Evolutionary conservation across 768 basidiomycete genomes (phyloP), one percentile per base, ranked within the genome.

Genomic region (Rickenella mellea): DNA sequence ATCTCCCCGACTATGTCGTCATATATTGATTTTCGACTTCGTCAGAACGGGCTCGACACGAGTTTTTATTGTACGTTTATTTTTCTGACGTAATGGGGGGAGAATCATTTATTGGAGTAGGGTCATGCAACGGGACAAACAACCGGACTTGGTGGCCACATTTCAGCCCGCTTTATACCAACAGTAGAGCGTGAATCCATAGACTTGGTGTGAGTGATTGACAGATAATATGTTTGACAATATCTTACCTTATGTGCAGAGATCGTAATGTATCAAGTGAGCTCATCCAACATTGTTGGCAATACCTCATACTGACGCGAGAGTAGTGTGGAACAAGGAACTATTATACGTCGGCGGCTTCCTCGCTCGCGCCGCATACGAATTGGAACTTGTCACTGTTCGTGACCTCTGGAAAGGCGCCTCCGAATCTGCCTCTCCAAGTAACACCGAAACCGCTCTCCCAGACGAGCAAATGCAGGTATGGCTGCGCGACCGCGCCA

Each of bases 101-200:
- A n/a, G 39, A 45, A 29, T 51, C 4, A 54, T 19, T 6, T 31
- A 17, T 36, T n/a, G 20, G 10, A 30, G 14, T 40, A 88, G 85
- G 89, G 90, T 11, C 90, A 93, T 58, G 78, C 89, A 12, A 96
- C 91, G 3, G 82, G 73, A 4, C 94, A 98, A 62, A 94, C 91
- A 8, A 94, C 92, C 1, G 93, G 94, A 25, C 67, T 74, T 10
- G 75, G 73, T 2, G 78, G 78, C 0, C 75, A 81, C 44, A 68
- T 83, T 52, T 69, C 89, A 0, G 81, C 86, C 7, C 70, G 92
- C 2, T 96, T 96, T 55, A 93, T 98, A 43, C 88, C 91, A 8
- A 97, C 93, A 0, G 93, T 98, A 6, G 94, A 98, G 59, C 76
- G 94, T 47, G 94, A 98, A 63, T 85, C 84, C 0, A 83, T 93